Base-by-base conservation (phyloP, 352 stramenopile species). In the Globisporangium orthogonon region DNA sequence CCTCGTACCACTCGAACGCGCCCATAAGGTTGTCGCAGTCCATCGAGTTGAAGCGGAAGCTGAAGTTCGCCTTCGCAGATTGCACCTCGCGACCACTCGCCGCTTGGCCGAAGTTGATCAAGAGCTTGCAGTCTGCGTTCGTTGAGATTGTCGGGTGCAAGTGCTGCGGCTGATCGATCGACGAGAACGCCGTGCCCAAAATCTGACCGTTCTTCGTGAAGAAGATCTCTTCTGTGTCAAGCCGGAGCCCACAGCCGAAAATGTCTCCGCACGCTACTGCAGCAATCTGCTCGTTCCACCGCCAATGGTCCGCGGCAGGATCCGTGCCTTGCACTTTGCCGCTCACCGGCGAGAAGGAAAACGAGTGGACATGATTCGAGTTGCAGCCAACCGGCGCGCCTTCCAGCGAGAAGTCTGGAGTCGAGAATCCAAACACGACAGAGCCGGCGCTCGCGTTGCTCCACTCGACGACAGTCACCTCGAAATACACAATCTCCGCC, bases 1-100 rank as follows among this genome's bases (percentile, higher is more conserved):
- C 81, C 35, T 95, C 84, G 55, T 88, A 95, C 84, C 84, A 94
- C 65, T 95, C 83, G 45, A 94, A 93, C 0, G 74, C 72, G n/a
- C 71, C 75, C 84, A 95, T 93, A 17, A 91, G 54, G 41, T 89
- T 90, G 52, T 94, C 83, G 52, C 79, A 94, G 50, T 94, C 84
- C 53, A 91, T 76, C 7, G 82, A 88, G 58, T 87, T 78, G 61
- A 95, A 90, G 0, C 78, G 67, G 66, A 90, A 95, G 45, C 66
- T 76, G 54, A 94, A 94, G 43, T 83, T 89, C 17, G 71, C 68
- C 47, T 76, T 76, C 35, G 54, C 69, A 5, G 63, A 61, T 2
- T 64, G 50, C 31, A 69, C 50, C 9, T 70, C 62, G 15, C 66
- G 57, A 17, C 66, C 65, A n/a, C 66, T 62, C 2, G 60, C 52